Evolutionary conservation across 768 basidiomycete genomes (phyloP), one percentile per base, ranked within the genome.

Genomic region (Pleurotus pulmonarius): DNA sequence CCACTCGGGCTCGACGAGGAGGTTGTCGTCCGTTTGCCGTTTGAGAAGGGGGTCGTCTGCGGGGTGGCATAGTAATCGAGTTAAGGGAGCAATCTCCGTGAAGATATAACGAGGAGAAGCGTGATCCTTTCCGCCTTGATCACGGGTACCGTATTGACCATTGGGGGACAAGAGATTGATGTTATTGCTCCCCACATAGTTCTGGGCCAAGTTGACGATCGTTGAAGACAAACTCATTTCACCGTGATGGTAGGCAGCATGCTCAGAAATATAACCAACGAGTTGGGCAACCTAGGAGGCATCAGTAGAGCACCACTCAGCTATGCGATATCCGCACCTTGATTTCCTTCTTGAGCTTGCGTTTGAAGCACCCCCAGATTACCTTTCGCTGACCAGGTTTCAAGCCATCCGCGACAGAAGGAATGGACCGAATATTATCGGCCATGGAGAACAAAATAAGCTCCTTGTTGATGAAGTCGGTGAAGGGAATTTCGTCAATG

Each of bases 371-470:
- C 63, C 80, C 93, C 86, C 94, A 98, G 29, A 98, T 82, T 44
- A 99, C 92, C 69, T 99, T 99, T 39, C 97, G 80, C 66, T 99
- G 97, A 69, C 94, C 95, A 40, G 97, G 96, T 71, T 99, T 99
- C 56, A 99, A 76, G 45, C 97, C 97, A 67, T 98, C 97, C 11
- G 86, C 85, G 13, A 92, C 82, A 0, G 90, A 97, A 2, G 97
- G 97, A 61, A 99, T 98, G 3, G 97, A 99, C 56, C 97, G 94
- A 60, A 97, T 83, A 65, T 98, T 98, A 67, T 99, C 97, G 3
- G 97, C 97, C 93, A 98, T 98, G 1, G 97, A 99, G 81, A 98
- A 99, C 24, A 98, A 79, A 58, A 99, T 98, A 46, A 99, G 74
- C 67, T 99, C 97, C 71, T 86, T 92, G 78, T 99, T 98, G 75